These are phyloP conservation scores for Massariosphaeria phaeospora DNA, from an alignment of 495 filamentous ascomycete species.

Conservation along the genomic window DNA sequence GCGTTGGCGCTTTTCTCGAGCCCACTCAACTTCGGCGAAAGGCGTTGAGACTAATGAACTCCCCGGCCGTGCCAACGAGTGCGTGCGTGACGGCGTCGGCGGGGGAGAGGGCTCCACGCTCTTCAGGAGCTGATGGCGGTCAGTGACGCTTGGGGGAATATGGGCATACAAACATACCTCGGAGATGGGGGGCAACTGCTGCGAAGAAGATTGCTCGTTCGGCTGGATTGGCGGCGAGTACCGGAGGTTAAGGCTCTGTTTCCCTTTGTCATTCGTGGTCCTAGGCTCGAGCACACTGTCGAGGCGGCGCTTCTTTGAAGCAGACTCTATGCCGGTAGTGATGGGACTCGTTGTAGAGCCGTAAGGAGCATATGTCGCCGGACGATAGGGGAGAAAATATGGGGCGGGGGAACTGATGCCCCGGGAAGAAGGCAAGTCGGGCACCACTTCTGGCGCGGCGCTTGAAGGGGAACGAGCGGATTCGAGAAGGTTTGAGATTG, in stretches of 20 bases:
- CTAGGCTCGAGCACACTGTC: constrained; percentile 1
- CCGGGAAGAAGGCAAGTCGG: neutral
- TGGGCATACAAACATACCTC: constrained; percentile 7
- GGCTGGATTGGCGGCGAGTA: constrained; percentile 23
- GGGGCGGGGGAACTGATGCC: neutral
- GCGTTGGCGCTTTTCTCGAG: constrained; percentile 12
- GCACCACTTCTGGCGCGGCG: neutral
- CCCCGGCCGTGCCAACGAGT: constrained; percentile 7
- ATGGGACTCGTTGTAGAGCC: neutral
- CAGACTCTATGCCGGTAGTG: neutral
- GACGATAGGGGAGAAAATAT: neutral
- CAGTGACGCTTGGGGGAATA: neutral
- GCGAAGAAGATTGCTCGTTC: constrained; percentile 4
- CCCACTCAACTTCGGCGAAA: constrained; percentile 17
- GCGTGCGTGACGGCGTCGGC: constrained; percentile 4
- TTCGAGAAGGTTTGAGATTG: too few species aligned
- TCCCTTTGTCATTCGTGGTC: constrained; percentile 4
- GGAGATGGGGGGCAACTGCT: constrained; percentile 11
- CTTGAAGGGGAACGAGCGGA: constrained; percentile 4
- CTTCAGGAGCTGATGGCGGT: constrained; percentile 8
- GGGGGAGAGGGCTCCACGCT: constrained; percentile 22
- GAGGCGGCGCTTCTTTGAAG: neutral
- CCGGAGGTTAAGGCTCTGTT: constrained; percentile 16
- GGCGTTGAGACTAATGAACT: neutral
- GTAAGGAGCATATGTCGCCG: neutral